phyloP scores from a whole-genome alignment of 2,329 filamentous ascomycete species.

The Macrophomina pseudophaseolina region DNA sequence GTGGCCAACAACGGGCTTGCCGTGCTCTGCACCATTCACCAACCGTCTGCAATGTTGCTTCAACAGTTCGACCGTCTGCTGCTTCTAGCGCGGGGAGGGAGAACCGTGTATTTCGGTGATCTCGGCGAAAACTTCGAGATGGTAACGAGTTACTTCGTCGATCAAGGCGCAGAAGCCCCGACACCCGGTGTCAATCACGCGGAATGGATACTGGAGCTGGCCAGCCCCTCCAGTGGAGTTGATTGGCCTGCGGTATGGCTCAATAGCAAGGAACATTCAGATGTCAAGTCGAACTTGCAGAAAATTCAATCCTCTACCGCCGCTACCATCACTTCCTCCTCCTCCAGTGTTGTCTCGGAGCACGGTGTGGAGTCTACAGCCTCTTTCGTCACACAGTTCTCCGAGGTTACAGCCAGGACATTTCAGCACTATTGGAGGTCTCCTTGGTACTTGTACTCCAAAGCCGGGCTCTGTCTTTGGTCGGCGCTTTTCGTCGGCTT shows the following conservation, averaged over 20 bases:
- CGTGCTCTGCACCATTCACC: slow-evolving; percentile 85
- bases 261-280: not conserved
- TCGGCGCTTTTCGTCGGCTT: slow-evolving; percentile 45
- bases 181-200: slow-evolving; percentile 54
- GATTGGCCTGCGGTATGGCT: not conserved
- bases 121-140: slow-evolving; percentile 72
- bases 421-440: slow-evolving; percentile 44
- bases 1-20: slow-evolving; percentile 76
- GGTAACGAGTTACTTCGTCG: slow-evolving; percentile 60
- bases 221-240: not conserved
- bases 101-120: slow-evolving; percentile 80
- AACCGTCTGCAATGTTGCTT: slow-evolving; percentile 82
- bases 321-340: too few relatives aligned
- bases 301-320: too few relatives aligned
- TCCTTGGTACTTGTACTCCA: slow-evolving; percentile 47
- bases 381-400: too few relatives aligned
- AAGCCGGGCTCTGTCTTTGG: slow-evolving; percentile 49
- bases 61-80: slow-evolving; percentile 82
- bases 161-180: slow-evolving; percentile 60
- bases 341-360: slow-evolving; percentile 26
- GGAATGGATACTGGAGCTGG: slow-evolving; percentile 65
- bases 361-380: not conserved
- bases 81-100: slow-evolving; percentile 73
- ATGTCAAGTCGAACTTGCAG: too few relatives aligned
- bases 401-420: not conserved